Evolutionary conservation across 2,329 filamentous ascomycete species (phyloP), one percentile per base, ranked within the genome.

Genomic region (Colletotrichum australisinense): DNA sequence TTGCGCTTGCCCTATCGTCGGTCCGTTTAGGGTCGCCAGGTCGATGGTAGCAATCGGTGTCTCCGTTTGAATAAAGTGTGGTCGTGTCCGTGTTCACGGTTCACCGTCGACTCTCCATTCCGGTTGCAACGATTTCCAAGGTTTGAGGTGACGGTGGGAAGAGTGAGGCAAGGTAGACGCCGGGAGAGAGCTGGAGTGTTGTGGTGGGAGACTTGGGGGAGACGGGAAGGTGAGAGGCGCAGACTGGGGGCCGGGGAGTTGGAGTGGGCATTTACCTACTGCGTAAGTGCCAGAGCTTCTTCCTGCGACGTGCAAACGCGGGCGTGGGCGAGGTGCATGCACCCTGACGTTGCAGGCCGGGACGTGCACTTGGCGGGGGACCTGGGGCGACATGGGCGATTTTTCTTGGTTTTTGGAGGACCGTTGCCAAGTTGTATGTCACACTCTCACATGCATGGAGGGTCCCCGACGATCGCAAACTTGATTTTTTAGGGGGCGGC

Each of bases 401-500:
- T 70, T 73, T 73, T 67, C 67, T 70, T 70, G 71, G 71, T 73
- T 71, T 71, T 73, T 70, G 70, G 70, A 57, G 70, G 70, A 57
- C 57, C 32, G 67, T 70, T 52, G 71, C 71, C 71, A 71, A 73
- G 67, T 70, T 73, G 56, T 62, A 66, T 66, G 60, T 73, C 67
- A 57, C 67, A 71, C 70, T 66, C 55, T 73, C 67, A 62, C 67
- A 71, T 73, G 71, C 60, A 71, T 52, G 71, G 62, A 73, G 67
- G 71, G 71, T 42, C 62, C 71, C 67, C 67, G 55, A 30, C 35
- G 56, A 66, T 73, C 60, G 62, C 67, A 71, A 73, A 71, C 71
- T 63, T 73, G 71, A 49, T 71, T 73, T 70, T 60, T 55, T 46
- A 35, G 63, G 42, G 59, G 59, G 42, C 42, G 42, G 42, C 42